Evolutionary conservation across 139 green algal genomes (phyloP).

Genomic region (Coelastrella sp.): DNA sequence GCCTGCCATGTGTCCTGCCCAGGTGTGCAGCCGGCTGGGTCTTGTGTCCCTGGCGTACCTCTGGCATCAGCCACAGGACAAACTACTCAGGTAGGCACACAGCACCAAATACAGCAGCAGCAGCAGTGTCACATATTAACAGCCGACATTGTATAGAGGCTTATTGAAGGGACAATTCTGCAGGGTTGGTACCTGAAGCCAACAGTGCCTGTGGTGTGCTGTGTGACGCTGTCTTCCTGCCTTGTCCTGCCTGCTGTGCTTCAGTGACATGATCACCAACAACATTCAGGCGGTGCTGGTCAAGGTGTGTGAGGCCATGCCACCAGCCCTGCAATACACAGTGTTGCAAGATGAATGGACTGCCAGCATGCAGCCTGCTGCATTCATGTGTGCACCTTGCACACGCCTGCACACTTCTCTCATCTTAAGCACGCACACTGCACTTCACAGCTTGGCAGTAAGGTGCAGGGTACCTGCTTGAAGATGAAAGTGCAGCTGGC

Average conservation of each 20-base stretch:
- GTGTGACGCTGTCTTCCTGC: not conserved
- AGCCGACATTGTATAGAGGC: too few relatives aligned
- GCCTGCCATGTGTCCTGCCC: not conserved
- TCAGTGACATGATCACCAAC: constrained; percentile 73
- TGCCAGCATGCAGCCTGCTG: not conserved
- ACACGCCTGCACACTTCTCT: too few relatives aligned
- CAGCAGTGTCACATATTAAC: too few relatives aligned
- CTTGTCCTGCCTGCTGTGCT: not conserved
- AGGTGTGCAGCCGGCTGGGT: constrained; percentile 84
- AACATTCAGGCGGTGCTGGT: constrained; percentile 83
- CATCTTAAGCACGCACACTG: too few relatives aligned
- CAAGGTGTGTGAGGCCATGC: constrained; percentile 64
- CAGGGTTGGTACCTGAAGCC: not conserved
- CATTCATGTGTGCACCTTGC: not conserved
- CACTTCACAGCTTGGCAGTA: not conserved
- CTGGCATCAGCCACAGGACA: constrained; percentile 89
- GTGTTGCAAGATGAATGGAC: not conserved
- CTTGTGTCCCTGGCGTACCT: constrained; percentile 93
- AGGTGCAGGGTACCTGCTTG: not conserved
- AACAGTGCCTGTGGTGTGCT: not conserved
- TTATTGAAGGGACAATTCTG: not conserved
- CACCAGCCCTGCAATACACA: not conserved
- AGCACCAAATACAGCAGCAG: not conserved
- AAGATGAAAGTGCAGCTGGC: too few relatives aligned
- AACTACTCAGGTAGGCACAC: constrained; percentile 73